phyloP scores from a whole-genome alignment of 352 stramenopile species.

The Phytophthora idaei region DNA sequence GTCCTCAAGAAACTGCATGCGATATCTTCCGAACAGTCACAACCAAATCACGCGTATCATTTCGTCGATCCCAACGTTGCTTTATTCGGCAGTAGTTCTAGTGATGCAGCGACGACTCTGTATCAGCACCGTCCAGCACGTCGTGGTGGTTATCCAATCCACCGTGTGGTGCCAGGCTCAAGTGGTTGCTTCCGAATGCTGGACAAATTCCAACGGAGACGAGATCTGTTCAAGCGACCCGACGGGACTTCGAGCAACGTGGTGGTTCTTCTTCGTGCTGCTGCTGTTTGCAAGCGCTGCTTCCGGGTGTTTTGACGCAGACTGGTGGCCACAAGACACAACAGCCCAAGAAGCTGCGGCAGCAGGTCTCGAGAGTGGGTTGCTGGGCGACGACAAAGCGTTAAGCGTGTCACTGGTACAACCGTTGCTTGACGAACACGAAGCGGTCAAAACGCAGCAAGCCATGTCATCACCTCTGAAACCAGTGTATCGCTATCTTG shows the following conservation, averaged over 20 bases:
- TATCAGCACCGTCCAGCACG: conserved; percentile 1
- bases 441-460: conserved; percentile 14
- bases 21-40: too few species aligned
- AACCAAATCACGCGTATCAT: too few species aligned
- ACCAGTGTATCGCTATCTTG: conserved; percentile 58
- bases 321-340: conserved; percentile 30
- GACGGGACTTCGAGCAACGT: conserved; percentile 49
- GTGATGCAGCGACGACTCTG: conserved; percentile 9
- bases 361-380: conserved; percentile 17
- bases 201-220: conserved; percentile 54
- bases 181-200: conserved; percentile 53
- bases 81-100: neutral
- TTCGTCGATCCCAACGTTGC: too few species aligned
- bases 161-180: conserved; percentile 14
- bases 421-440: conserved; percentile 26
- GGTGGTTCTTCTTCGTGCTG: conserved; percentile 76
- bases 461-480: conserved; percentile 23
- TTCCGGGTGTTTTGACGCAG: conserved; percentile 42
- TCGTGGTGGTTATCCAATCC: conserved; percentile 9
- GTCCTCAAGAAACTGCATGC: too few species aligned
- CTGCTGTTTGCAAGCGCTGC: conserved; percentile 46
- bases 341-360: conserved; percentile 8
- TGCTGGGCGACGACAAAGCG: conserved; percentile 9
- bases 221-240: conserved; percentile 63
- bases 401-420: conserved; percentile 23